Evolutionary conservation across 1,284 basidiomycete genomes (phyloP).

Genomic region (Hypsizygus ulmarius): DNA sequence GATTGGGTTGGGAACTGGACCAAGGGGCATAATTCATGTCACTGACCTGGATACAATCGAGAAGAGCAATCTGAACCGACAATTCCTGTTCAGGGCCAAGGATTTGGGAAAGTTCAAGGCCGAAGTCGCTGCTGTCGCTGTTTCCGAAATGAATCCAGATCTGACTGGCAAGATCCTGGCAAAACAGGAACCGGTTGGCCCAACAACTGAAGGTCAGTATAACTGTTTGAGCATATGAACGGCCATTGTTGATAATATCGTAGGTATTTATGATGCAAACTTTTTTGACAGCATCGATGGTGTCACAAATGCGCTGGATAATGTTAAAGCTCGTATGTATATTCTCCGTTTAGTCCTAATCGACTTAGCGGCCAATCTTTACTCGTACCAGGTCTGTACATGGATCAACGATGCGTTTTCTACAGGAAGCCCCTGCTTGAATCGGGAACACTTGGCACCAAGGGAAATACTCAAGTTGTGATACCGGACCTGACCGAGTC

Average conservation of each 20-base stretch:
- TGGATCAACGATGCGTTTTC: slow-evolving; percentile 98
- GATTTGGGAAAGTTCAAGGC: slow-evolving; percentile 98
- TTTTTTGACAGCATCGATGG: slow-evolving; percentile 91
- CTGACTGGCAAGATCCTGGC: slow-evolving; percentile 85
- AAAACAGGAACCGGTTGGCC: slow-evolving; percentile 94
- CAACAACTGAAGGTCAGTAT: slow-evolving; percentile 80
- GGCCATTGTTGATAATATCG: slow-evolving; percentile 8
- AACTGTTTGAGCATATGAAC: slow-evolving; percentile 1
- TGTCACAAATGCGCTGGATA: slow-evolving; percentile 99
- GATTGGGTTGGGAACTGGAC: slow-evolving; percentile 92
- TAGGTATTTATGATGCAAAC: slow-evolving; percentile 85
- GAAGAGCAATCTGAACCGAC: slow-evolving; percentile 97
- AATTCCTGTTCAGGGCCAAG: slow-evolving; percentile 97
- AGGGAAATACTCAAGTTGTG: slow-evolving; percentile 97
- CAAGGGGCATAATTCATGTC: slow-evolving; percentile 85
- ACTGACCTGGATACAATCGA: slow-evolving; percentile 99
- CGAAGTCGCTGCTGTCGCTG: slow-evolving; percentile 91
- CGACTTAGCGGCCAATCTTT: not conserved
- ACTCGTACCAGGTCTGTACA: slow-evolving; percentile 75
- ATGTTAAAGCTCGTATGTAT: slow-evolving; percentile 86
- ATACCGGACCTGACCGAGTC: slow-evolving; percentile 96
- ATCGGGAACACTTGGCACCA: slow-evolving; percentile 97
- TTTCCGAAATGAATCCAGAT: slow-evolving; percentile 95
- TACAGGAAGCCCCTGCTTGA: slow-evolving; percentile 96
- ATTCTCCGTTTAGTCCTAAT: slow-evolving; percentile 5